A percentile compares a stretch with the other conserved stretches of the same genome.
Evolutionary conservation across 441 rosid genomes (phyloP).

Genomic region (Sinapis alba): DNA sequence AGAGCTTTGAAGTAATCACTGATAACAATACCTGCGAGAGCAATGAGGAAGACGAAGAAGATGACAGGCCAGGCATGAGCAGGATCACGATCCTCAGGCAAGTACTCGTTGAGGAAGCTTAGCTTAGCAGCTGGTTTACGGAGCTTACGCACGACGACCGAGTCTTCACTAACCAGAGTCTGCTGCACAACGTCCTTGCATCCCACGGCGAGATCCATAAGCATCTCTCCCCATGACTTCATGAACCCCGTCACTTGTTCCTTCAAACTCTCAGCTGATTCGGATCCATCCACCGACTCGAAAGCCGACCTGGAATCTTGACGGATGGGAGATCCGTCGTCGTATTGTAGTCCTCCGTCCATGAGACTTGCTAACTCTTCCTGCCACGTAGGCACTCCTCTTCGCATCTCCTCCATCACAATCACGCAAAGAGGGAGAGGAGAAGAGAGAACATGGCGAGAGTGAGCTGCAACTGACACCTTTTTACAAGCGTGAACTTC

Average conservation of each 20-base stretch:
- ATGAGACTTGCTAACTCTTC: slow-evolving; percentile 73
- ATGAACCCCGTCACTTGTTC: slow-evolving; percentile 75
- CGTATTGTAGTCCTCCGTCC: slow-evolving; percentile 47
- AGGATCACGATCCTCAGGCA: slow-evolving; percentile 99
- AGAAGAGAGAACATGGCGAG: slow-evolving; percentile 44
- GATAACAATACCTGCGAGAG: slow-evolving; percentile 52
- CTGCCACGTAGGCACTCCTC: slow-evolving; percentile 65
- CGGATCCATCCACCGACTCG: slow-evolving; percentile 27
- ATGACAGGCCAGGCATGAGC: slow-evolving; percentile 85
- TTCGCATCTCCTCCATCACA: slow-evolving; percentile 61
- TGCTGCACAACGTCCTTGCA: slow-evolving; percentile 73
- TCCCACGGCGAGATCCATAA: slow-evolving; percentile 84
- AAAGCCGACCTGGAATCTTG: slow-evolving; percentile 27
- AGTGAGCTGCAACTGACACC: slow-evolving; percentile 43
- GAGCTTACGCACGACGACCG: slow-evolving; percentile 72
- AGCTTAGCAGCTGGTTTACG: slow-evolving; percentile 72
- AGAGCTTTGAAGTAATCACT: background rate
- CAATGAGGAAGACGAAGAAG: slow-evolving; percentile 66
- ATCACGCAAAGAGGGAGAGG: slow-evolving; percentile 39
- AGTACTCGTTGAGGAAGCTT: slow-evolving; percentile 74
- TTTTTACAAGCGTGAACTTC: slow-evolving; percentile 65
- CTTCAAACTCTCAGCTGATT: slow-evolving; percentile 51
- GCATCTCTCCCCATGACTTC: slow-evolving; percentile 93
- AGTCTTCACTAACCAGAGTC: slow-evolving; percentile 71
- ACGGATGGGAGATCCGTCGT: slow-evolving; percentile 46